A percentile compares a stretch with the other conserved stretches of the same genome.
phyloP scores from a whole-genome alignment of 371 early-diverging fungal species.

The Dinochytrium kinnereticum region DNA sequence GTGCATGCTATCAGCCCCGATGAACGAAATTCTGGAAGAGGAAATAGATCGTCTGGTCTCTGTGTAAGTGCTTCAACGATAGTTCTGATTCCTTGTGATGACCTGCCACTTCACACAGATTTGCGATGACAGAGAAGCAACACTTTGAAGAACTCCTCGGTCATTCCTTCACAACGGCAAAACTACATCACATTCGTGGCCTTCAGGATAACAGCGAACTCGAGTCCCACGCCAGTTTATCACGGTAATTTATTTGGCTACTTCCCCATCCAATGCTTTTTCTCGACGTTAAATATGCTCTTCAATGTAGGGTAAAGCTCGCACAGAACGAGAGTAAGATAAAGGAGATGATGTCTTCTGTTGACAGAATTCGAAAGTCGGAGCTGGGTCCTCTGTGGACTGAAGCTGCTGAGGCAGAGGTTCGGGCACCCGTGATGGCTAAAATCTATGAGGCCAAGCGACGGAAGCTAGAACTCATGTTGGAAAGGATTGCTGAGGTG shows the following conservation, averaged over 20 bases:
- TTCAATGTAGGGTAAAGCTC: not conserved
- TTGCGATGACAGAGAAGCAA: not conserved
- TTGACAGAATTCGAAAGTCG: not conserved
- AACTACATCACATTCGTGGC: not conserved
- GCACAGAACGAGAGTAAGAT: not conserved
- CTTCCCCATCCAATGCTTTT: not conserved
- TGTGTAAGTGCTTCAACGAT: not conserved
- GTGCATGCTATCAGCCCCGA: not conserved
- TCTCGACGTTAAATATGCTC: not conserved
- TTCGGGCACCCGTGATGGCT: not conserved
- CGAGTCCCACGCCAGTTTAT: not conserved
- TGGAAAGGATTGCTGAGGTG: not conserved
- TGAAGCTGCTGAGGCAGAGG: not conserved
- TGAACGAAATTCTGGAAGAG: not conserved
- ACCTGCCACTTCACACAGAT: not conserved
- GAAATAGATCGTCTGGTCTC: conserved; percentile 5
- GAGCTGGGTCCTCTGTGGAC: not conserved
- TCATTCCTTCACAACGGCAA: not conserved
- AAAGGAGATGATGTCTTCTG: not conserved
- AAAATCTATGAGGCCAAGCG: not conserved
- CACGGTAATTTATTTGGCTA: not conserved
- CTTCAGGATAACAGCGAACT: not conserved
- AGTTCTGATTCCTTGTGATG: too few relatives aligned
- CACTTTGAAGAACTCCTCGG: conserved; percentile 7
- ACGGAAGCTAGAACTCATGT: not conserved